Base-by-base conservation (phyloP, 2,329 filamentous ascomycete genomes). In the Ophiostoma australiae region DNA sequence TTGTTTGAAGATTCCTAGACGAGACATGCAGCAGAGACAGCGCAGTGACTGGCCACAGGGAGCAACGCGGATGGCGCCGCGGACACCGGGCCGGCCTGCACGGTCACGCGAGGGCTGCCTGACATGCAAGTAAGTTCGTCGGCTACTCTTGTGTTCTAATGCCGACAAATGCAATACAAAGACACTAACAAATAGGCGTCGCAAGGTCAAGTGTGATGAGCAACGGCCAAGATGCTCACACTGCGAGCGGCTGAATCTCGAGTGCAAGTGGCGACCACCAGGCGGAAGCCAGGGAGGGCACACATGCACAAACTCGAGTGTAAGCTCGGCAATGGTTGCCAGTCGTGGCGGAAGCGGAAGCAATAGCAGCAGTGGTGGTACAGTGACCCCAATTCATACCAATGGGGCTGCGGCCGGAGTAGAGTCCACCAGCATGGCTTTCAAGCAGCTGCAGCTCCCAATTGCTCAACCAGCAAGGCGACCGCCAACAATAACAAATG, bases 141-240 rank as follows among this genome's bases (percentile, higher is more conserved):
- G 23, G 52, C 23, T 27, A 27, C 23, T 13, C 11, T 4, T 27
- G 23, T 58, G 52, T 20, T 10, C 44, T 4, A 20, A 7, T 6
- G 8, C 20, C 10, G 15, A 4, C 4, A 23, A 23, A 27, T 3
- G 20, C 17, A 27, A 27, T 11, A 33, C n/a, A 63, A 27, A 63
- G 58, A 63, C 5, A 33, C 67, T 44, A 52, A 68, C 27, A 35
- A 52, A 27, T 72, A 84, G 83, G 73, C 82, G 83, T 52, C 80
- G 84, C 72, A 86, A 86, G 77, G 85, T 85, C 74, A 55, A 73
- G 70, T 87, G 84, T 76, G 83, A 86, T 74, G 84, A 86, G 77
- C 80, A 82, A 73, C 81, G 83, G 71, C 84, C 85, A 7, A 76
- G 82, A 23, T 87, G 85, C 75, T 82, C 79, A 69, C 84, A 86